Evolutionary conservation across 129 eudicot genomes (phyloP).

Genomic region (Tanacetum coccineum): DNA sequence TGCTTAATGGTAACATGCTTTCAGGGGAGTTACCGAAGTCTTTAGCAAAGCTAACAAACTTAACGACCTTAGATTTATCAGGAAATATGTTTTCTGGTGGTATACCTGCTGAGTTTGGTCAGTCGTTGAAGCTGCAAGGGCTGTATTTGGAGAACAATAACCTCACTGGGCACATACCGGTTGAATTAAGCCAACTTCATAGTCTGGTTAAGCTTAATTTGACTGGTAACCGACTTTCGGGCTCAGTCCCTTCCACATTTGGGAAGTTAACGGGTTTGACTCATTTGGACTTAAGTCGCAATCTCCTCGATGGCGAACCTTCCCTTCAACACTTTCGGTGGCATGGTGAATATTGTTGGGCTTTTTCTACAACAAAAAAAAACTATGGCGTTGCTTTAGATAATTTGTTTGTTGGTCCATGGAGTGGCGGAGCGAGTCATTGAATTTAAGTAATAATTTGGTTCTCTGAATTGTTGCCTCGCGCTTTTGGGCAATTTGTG

Average conservation of each 20-base stretch:
- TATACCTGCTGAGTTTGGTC: slow-evolving; percentile 48
- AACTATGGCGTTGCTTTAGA: slow-evolving; percentile 48
- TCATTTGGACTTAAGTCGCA: slow-evolving; percentile 61
- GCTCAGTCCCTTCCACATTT: slow-evolving; percentile 48
- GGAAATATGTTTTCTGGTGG: slow-evolving; percentile 48
- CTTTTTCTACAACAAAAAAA: slow-evolving; percentile 55
- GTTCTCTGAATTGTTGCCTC: slow-evolving; percentile 52
- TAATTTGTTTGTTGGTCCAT: slow-evolving; percentile 28
- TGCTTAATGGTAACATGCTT: slow-evolving; percentile 50
- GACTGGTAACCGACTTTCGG: slow-evolving; percentile 47
- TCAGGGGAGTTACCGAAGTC: slow-evolving; percentile 60
- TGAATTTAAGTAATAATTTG: slow-evolving; percentile 54
- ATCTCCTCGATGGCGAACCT: slow-evolving; percentile 53
- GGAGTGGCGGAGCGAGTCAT: slow-evolving; percentile 48
- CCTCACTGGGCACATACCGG: slow-evolving; percentile 57
- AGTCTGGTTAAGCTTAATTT: slow-evolving; percentile 65
- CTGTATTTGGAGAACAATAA: slow-evolving; percentile 56
- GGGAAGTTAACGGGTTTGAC: slow-evolving; percentile 51
- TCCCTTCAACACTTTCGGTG: slow-evolving; percentile 46
- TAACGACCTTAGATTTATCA: slow-evolving; percentile 54
- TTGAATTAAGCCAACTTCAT: slow-evolving; percentile 44
- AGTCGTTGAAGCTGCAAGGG: slow-evolving; percentile 45
- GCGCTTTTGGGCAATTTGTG: slow-evolving; percentile 48
- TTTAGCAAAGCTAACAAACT: slow-evolving; percentile 43
- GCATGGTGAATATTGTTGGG: slow-evolving; percentile 64